phyloP scores from a whole-genome alignment of 257 asterid genomes.

The Petunia secreta region DNA sequence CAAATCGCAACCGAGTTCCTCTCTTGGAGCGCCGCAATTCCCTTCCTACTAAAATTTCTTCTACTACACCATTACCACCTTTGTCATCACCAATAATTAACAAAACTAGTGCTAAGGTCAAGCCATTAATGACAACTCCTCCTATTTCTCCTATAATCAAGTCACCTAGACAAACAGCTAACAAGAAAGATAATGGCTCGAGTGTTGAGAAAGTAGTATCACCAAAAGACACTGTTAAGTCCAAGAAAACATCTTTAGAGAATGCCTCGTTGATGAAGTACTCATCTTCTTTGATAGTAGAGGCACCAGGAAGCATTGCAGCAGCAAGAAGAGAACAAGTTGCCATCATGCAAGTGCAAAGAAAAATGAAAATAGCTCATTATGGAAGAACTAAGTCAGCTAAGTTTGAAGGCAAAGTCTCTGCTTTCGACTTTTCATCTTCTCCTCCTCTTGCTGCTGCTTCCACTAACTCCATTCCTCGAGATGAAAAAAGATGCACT shows the following conservation, averaged over 20 bases:
- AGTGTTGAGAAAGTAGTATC: constrained; percentile 37
- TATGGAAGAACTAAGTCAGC: constrained; percentile 67
- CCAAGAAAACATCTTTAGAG: constrained; percentile 38
- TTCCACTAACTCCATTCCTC: neutral
- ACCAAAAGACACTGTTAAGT: constrained; percentile 34
- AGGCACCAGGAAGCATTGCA: constrained; percentile 75
- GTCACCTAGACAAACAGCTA: constrained; percentile 51
- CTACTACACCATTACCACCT: neutral
- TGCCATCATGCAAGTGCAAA: constrained; percentile 63
- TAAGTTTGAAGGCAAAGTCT: constrained; percentile 39
- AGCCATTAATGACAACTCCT: constrained; percentile 29
- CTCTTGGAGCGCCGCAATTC: constrained; percentile 57
- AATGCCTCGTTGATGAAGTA: constrained; percentile 39
- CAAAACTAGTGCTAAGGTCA: neutral
- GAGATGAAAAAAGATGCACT: constrained; percentile 64
- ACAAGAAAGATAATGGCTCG: constrained; percentile 37
- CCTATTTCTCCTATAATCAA: constrained; percentile 47
- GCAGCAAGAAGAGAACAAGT: constrained; percentile 82
- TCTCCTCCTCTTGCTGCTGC: neutral
- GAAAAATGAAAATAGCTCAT: constrained; percentile 76
- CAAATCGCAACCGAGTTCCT: constrained; percentile 52
- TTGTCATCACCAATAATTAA: neutral
- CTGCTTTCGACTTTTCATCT: constrained; percentile 29
- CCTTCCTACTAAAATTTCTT: constrained; percentile 22
- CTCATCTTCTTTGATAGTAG: constrained; percentile 44